A percentile compares a stretch with the other conserved stretches of the same genome.
These are phyloP conservation scores for Saxophila tyrrhenica DNA, from an alignment of 495 filamentous ascomycete genomes.

Conservation along the genomic window DNA sequence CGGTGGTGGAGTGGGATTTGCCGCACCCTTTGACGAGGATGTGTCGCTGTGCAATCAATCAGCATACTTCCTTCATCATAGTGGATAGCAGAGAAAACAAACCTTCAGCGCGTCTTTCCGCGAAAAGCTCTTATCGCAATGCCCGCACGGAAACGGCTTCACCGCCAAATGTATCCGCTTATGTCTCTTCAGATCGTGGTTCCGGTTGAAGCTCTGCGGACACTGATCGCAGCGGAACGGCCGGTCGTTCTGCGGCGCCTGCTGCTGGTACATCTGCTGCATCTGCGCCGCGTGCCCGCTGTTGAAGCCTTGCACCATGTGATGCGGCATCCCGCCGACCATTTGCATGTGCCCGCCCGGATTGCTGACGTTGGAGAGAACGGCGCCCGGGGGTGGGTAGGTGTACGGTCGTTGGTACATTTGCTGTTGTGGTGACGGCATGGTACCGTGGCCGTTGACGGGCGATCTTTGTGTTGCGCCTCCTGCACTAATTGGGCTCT, in stretches of 20 bases:
- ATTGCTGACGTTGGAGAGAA: constrained; percentile 66
- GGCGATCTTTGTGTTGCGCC: constrained; percentile 45
- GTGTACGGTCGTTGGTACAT: constrained; percentile 29
- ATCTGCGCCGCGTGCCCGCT: constrained; percentile 47
- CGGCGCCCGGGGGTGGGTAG: constrained; percentile 53
- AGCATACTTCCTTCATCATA: constrained; percentile 20
- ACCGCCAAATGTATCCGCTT: constrained; percentile 90
- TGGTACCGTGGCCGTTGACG: constrained; percentile 36
- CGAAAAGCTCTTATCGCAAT: constrained; percentile 95
- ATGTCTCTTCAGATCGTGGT: constrained; percentile 93
- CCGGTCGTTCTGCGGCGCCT: constrained; percentile 54
- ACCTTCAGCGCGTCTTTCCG: constrained; percentile 97
- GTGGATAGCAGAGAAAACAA: constrained; percentile 23
- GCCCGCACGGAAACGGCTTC: constrained; percentile 85
- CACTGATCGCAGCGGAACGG: constrained; percentile 94
- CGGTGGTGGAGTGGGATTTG: constrained; percentile 29
- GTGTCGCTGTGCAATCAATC: constrained; percentile 54
- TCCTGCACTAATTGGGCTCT: constrained; percentile 49
- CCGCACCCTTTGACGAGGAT: constrained; percentile 91
- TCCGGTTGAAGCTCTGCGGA: constrained; percentile 86
- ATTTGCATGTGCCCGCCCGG: constrained; percentile 60
- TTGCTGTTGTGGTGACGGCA: constrained; percentile 34
- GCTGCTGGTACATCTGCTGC: constrained; percentile 43
- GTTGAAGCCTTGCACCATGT: constrained; percentile 41
- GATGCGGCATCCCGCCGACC: constrained; percentile 49